A percentile compares a stretch with the other conserved stretches of the same genome.
Conservation (phyloP, 495 filamentous ascomycete genomes). For the Aspergillus steynii region DNA sequence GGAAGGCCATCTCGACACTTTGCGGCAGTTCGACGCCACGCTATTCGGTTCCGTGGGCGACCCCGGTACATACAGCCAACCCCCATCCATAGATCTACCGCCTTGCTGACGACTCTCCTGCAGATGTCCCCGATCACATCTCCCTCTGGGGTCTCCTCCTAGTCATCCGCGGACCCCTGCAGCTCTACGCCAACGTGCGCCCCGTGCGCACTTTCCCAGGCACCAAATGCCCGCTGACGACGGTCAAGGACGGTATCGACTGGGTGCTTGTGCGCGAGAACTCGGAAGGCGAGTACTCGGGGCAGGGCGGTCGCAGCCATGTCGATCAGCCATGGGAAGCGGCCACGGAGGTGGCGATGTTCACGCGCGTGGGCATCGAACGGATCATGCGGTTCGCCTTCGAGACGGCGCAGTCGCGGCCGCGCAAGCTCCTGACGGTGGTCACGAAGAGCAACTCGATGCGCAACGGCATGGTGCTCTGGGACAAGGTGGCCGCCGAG, state of each 20-base stretch:
- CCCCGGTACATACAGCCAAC: conserved; percentile 30
- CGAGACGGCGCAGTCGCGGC: conserved; percentile 47
- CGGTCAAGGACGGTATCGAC: conserved; percentile 43
- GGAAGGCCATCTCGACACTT: conserved; percentile 47
- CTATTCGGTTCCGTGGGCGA: conserved; percentile 59
- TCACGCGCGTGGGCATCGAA: conserved; percentile 54
- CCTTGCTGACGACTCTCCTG: conserved; percentile 8
- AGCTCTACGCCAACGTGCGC: conserved; percentile 58
- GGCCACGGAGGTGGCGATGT: conserved; percentile 57
- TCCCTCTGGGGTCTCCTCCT: conserved; percentile 57
- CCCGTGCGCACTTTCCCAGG: conserved; percentile 51
- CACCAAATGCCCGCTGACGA: conserved; percentile 48
- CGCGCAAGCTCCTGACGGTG: conserved; percentile 51
- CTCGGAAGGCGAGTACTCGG: conserved; percentile 57
- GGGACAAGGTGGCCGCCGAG: conserved; percentile 51
- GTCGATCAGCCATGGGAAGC: conserved; percentile 49
- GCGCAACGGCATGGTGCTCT: conserved; percentile 57
- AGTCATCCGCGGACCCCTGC: conserved; percentile 53
- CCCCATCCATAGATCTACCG: background rate
- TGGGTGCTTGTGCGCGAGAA: conserved; percentile 60
- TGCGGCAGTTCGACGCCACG: conserved; percentile 54
- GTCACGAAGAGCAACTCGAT: conserved; percentile 62
- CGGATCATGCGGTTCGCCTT: conserved; percentile 59
- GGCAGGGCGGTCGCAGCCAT: conserved; percentile 55
- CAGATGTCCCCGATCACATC: conserved; percentile 57